Evolutionary conservation across 2,329 filamentous ascomycete species (phyloP).

Genomic region (Zasmidium citrigriseum): DNA sequence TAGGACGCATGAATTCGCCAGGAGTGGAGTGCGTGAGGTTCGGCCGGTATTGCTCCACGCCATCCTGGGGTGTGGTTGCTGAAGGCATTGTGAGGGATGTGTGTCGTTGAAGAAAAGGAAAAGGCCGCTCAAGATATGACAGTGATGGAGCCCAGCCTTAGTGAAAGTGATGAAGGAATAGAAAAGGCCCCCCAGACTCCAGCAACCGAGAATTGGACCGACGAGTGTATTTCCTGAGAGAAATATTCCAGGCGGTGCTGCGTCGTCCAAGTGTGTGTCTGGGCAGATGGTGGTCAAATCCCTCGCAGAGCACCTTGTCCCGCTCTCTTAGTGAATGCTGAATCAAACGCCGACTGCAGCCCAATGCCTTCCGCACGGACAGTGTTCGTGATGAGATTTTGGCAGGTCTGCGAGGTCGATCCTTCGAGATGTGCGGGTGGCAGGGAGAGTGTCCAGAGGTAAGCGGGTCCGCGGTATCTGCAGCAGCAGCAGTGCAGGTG

Average conservation of each 20-base stretch:
- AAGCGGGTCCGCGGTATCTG: neutral
- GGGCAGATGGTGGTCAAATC: no score
- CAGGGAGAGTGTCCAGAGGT: neutral
- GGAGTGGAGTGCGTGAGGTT: conserved; percentile 28
- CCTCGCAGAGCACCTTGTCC: no score
- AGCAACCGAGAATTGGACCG: neutral
- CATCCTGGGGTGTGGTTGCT: conserved; percentile 27
- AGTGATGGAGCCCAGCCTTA: no score
- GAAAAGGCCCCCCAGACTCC: neutral
- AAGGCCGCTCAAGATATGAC: neutral
- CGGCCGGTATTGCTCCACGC: conserved; percentile 29
- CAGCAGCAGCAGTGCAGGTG: neutral
- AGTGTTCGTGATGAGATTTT: no score
- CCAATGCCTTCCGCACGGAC: neutral
- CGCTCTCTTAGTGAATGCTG: neutral
- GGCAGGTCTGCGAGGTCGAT: neutral
- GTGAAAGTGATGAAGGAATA: neutral
- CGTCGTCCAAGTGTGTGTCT: no score
- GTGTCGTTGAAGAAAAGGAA: neutral
- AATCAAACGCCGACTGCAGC: neutral
- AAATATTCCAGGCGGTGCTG: neutral
- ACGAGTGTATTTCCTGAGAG: neutral
- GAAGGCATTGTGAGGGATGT: conserved; percentile 2
- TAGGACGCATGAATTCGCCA: conserved; percentile 47
- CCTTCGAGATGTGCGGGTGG: neutral